Evolutionary conservation across 2,329 filamentous ascomycete species (phyloP), one percentile per base, ranked within the genome.

Genomic region (Tothia fuscella): DNA sequence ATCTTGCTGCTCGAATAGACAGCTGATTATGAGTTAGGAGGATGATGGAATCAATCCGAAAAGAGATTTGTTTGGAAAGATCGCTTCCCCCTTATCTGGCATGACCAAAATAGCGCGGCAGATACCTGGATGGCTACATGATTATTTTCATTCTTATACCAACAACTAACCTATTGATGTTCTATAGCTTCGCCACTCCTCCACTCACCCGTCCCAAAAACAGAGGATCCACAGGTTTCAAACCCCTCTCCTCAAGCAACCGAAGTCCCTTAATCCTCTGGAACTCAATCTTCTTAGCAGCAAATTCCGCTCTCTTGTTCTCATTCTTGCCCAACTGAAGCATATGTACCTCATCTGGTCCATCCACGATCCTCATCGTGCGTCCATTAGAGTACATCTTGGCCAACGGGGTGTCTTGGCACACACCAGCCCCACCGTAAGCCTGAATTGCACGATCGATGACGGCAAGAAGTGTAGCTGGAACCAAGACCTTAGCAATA

Each of bases 391-490:
- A 78, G 78, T 84, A 93, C 76, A 88, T 80, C 30, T 46, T 49
- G 3, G 60, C 88, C 49, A 98, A 68, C 16, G 91, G 91, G 2
- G 91, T 96, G 57, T 98, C 91, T 68, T 96, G 91, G 55, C 78
- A 83, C 37, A 98, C 82, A 57, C 91, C 91, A 3, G 83, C 86
- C 46, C 80, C 91, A 46, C 91, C 91, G 55, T 88, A 94, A 0
- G 85, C 76, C 71, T 98, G 91, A 10, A 98, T 78, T 0, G 91
- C 91, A 47, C 88, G 82, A 68, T 98, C 91, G 53, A 98, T 89
- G 53, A 96, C 84, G 14, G 77, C 78, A 50, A 95, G 72, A 2
- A 84, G 80, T 54, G 80, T 85, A 55, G 78, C 72, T 0, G 91
- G 91, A 6, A 93, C 82, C 14, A 94, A 74, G 1, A 96, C 80